phyloP scores from a whole-genome alignment of 176 grass and related monocot genomes.

The Musa acuminata region DNA sequence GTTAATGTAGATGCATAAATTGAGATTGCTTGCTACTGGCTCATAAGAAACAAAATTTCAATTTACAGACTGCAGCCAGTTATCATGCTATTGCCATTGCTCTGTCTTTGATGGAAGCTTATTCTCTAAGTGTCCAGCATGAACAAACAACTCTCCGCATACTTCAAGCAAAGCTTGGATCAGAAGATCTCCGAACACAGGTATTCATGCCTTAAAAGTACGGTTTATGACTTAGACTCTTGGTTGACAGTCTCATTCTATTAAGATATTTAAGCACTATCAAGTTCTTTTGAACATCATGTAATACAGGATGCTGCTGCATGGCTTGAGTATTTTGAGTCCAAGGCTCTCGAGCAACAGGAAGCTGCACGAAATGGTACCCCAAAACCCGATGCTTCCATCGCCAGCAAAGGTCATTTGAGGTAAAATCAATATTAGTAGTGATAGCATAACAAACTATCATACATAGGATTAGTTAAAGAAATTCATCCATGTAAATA shows the following conservation, averaged over 20 bases:
- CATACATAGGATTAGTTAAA: not conserved
- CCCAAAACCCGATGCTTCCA: slow-evolving; percentile 98
- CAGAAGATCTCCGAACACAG: slow-evolving; percentile 98
- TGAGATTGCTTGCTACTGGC: slow-evolving; percentile 21
- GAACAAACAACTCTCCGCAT: slow-evolving; percentile 94
- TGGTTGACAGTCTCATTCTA: not conserved
- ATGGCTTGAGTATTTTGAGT: slow-evolving; percentile 97
- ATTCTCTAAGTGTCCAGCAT: slow-evolving; percentile 96
- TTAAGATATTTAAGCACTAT: not conserved
- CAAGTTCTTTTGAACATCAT: slow-evolving; percentile 7
- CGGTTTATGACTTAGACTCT: not conserved
- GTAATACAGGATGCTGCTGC: slow-evolving; percentile 82
- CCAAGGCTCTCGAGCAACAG: slow-evolving; percentile 95
- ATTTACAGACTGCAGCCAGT: slow-evolving; percentile 90
- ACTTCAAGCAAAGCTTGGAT: slow-evolving; percentile 95
- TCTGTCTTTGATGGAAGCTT: slow-evolving; percentile 99
- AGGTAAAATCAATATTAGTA: slow-evolving; percentile 39
- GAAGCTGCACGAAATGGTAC: slow-evolving; percentile 98
- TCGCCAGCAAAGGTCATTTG: slow-evolving; percentile 96
- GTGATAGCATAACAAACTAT: not conserved
- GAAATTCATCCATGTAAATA: not conserved
- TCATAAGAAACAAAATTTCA: slow-evolving; percentile 19
- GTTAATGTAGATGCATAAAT: not conserved
- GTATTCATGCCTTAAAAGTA: slow-evolving; percentile 20
- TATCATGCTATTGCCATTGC: slow-evolving; percentile 99